Evolutionary conservation across 345 rosid genomes (phyloP), one percentile per base, ranked within the genome.

Genomic region (Sisymbrium altissimum): DNA sequence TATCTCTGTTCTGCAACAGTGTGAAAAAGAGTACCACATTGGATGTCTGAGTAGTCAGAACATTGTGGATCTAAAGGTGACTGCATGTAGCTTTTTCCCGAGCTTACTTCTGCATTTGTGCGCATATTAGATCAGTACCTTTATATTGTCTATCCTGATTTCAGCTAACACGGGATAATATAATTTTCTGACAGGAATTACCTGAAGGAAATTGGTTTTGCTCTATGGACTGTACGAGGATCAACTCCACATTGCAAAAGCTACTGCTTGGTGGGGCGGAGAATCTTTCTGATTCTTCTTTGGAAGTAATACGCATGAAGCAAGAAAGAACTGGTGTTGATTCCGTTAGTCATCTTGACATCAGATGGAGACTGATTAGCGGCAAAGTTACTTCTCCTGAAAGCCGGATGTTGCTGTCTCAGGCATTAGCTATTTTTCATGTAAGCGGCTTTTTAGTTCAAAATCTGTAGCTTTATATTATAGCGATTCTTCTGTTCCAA

Each of bases 151-250:
- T 3, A 27, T 27, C 29, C 29, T 27, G 29, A 27, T 19, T 57
- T 44, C 64, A 56, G 52, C 75, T 65, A 21, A 71, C 62, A 48
- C 11, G 7, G 46, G 46, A 35, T 57, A 15, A 41, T 70, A 77
- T 27, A 13, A 48, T 68, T 75, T 40, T 75, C 63, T 66, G 71
- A 60, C 88, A 95, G 99, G 97, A 87, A 80, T 80, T 95, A 80
- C 97, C 99, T 43, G 66, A 79, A 77, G 99, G 97, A 56, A 84
- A 91, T 73, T 94, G 98, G 98, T 94, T 94, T 80, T 94, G 98
- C 76, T 87, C 90, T 78, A 12, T 63, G 64, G 93, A 83, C 40
- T 94, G 98, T 83, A 71, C 72, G 33, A 88, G 83, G 73, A 86
- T 94, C 76, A 85, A 88, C 81, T 85, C 90, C 41, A 81, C 87